Percentiles rank a stretch among this genome's conserved stretches.
These are phyloP conservation scores for Lycium barbarum DNA, from an alignment of 257 asterid species.

Conservation along the genomic window DNA sequence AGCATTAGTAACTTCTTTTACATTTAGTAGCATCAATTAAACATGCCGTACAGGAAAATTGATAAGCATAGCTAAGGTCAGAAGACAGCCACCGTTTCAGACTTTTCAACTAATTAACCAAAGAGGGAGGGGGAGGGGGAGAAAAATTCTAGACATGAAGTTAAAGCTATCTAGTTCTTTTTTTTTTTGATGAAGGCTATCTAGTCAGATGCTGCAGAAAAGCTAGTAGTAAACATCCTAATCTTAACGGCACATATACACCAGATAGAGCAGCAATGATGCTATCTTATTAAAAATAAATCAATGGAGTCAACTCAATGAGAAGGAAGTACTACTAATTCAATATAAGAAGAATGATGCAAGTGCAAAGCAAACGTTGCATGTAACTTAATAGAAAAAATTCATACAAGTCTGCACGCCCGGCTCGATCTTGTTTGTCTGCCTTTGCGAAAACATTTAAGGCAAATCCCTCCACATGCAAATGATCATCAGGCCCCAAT, in stretches of 20 bases:
- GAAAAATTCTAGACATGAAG: neutral
- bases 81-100: neutral
- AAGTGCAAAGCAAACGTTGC: neutral
- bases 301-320: neutral
- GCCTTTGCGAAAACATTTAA: conserved; percentile 84
- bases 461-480: conserved; percentile 93
- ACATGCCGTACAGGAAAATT: neutral
- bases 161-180: neutral
- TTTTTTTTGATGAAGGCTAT: no score
- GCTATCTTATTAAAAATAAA: neutral
- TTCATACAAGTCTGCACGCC: conserved; percentile 81
- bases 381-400: conserved; percentile 4
- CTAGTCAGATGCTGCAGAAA: neutral
- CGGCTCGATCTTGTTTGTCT: conserved; percentile 96
- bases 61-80: conserved; percentile 1
- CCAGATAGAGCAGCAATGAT: conserved; percentile 20
- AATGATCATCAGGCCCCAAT: conserved; percentile 82
- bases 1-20: neutral
- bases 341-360: conserved; percentile 12
- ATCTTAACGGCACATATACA: neutral
- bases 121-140: neutral
- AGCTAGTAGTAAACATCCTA: conserved; percentile 1
- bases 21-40: neutral
- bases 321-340: neutral
- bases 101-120: neutral